Percentiles rank a stretch among this genome's conserved stretches.
Conservation (phyloP, 1,284 basidiomycete genomes). For the Sporisorium exsertum region DNA sequence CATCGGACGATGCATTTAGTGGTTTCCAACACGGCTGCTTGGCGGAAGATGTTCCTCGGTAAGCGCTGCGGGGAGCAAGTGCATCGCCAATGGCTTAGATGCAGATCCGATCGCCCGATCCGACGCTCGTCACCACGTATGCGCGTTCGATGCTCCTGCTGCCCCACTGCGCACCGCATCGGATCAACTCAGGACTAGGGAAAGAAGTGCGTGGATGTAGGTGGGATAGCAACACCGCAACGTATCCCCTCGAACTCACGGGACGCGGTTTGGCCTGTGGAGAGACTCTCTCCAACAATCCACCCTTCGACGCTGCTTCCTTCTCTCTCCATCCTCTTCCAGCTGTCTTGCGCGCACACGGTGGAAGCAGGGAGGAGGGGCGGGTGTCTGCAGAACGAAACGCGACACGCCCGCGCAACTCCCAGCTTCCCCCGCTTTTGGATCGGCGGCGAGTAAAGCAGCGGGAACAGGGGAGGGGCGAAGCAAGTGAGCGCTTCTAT, state of each 20-base stretch:
- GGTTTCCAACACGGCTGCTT: too few species aligned
- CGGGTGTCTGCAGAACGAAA: background rate
- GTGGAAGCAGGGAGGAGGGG: too few species aligned
- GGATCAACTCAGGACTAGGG: too few species aligned
- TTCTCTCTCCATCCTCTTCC: background rate
- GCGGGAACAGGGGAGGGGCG: background rate
- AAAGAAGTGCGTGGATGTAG: background rate
- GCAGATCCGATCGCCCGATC: too few species aligned
- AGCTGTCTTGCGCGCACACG: too few species aligned
- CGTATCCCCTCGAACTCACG: background rate
- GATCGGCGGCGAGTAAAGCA: background rate
- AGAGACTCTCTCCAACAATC: background rate
- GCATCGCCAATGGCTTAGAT: too few species aligned
- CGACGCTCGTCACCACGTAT: too few species aligned
- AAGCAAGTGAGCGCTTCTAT: background rate
- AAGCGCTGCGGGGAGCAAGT: too few species aligned
- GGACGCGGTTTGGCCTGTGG: slow-evolving; percentile 5
- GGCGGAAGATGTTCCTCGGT: too few species aligned
- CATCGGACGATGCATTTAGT: too few species aligned
- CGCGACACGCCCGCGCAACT: background rate
- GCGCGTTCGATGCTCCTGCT: too few species aligned
- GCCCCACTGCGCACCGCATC: too few species aligned
- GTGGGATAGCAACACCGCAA: background rate
- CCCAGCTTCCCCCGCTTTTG: background rate
- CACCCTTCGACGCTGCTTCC: background rate